phyloP scores from a whole-genome alignment of 202 grass and related monocot species.

The Schoenoplectus tabernaemontani region DNA sequence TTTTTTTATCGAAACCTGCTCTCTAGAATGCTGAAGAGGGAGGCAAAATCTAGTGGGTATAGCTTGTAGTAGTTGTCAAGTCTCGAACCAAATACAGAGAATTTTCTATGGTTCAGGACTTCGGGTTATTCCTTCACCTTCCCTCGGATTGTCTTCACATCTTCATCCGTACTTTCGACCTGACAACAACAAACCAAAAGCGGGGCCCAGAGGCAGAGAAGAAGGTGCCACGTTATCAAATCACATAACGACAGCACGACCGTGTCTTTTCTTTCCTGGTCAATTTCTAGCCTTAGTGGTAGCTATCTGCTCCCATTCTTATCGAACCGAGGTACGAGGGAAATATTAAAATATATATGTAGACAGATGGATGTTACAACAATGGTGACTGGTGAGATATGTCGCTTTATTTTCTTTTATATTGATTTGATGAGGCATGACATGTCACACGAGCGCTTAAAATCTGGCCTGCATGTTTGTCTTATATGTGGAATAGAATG shows the following conservation, averaged over 20 bases:
- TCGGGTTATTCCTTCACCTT: not conserved
- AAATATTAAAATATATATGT: too few species aligned
- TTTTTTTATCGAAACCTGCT: not conserved
- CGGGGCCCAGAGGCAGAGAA: not conserved
- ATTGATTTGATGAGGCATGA: not conserved
- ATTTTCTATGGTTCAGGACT: not conserved
- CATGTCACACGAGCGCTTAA: not conserved
- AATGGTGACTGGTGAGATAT: not conserved
- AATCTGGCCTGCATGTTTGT: not conserved
- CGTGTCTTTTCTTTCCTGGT: not conserved
- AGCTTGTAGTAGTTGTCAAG: conserved; percentile 21
- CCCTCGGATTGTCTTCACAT: not conserved
- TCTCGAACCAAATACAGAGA: not conserved
- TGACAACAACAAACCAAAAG: not conserved
- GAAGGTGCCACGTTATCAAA: not conserved
- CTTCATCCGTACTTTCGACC: not conserved
- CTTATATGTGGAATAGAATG: not conserved
- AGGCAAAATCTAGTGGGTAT: conserved; percentile 14
- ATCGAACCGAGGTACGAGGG: not conserved
- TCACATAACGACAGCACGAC: conserved; percentile 9
- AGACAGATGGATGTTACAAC: not conserved
- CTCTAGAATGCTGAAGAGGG: not conserved
- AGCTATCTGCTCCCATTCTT: not conserved
- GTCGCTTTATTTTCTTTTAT: not conserved
- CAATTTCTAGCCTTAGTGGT: not conserved